These are phyloP conservation scores for Boletus edulis DNA, from an alignment of 768 basidiomycete genomes.

Conservation along the genomic window DNA sequence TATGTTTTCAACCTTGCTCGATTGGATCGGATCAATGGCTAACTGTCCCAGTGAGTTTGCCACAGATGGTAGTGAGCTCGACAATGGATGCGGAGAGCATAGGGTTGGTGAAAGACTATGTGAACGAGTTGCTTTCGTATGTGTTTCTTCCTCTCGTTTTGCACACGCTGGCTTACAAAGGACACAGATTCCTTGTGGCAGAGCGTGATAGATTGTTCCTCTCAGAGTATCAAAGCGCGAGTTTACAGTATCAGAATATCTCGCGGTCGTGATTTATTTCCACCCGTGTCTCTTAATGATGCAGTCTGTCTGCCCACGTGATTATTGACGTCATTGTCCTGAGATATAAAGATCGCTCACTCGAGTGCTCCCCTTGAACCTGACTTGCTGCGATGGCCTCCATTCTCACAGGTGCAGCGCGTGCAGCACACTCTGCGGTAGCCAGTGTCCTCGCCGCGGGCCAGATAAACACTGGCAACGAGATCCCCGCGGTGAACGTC, in stretches of 20 bases:
- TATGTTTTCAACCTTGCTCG: conserved; percentile 37
- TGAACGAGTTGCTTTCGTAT: conserved; percentile 82
- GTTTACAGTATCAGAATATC: conserved; percentile 64
- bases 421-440: conserved; percentile 53
- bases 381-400: conserved; percentile 42
- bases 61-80: conserved; percentile 85
- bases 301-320: neutral
- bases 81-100: conserved; percentile 91
- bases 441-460: conserved; percentile 46
- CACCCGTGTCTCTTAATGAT: neutral
- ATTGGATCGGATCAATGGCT: conserved; percentile 4
- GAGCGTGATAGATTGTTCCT: conserved; percentile 75
- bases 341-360: neutral
- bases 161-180: neutral
- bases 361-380: neutral
- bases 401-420: conserved; percentile 43
- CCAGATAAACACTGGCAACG: conserved; percentile 37
- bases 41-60: conserved; percentile 75
- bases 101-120: conserved; percentile 79
- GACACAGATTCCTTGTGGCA: conserved; percentile 69
- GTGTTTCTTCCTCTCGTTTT: conserved; percentile 20
- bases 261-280: conserved; percentile 56
- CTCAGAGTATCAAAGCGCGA: conserved; percentile 75
- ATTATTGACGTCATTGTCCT: too few relatives aligned
- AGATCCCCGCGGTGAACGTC: conserved; percentile 49